phyloP scores from a whole-genome alignment of 2,329 filamentous ascomycete species.

The Apiospora hydei region DNA sequence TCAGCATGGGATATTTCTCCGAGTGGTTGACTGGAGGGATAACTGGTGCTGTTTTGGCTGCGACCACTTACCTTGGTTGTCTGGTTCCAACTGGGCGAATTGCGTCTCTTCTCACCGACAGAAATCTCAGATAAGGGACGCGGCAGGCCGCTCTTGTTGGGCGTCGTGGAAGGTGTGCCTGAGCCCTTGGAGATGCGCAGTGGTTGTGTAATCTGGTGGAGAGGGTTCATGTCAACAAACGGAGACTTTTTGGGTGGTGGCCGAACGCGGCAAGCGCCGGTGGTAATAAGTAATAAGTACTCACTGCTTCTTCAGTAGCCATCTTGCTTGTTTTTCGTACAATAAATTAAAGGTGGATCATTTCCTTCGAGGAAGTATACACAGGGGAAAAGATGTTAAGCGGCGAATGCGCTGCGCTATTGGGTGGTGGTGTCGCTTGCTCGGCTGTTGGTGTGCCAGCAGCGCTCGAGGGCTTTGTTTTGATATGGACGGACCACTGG shows the following conservation, averaged over 20 bases:
- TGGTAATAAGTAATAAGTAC: not conserved
- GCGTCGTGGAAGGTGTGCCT: constrained; percentile 58
- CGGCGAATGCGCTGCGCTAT: constrained; percentile 21
- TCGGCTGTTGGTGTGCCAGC: constrained; percentile 21
- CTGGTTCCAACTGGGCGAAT: constrained; percentile 91
- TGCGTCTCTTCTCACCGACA: constrained; percentile 83
- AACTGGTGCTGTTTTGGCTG: constrained; percentile 25
- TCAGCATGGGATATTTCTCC: constrained; percentile 38
- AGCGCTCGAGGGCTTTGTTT: constrained; percentile 16
- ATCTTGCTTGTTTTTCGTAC: constrained; percentile 19
- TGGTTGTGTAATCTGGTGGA: constrained; percentile 59
- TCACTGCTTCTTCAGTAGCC: constrained; percentile 27
- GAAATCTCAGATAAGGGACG: constrained; percentile 90
- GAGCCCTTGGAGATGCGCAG: constrained; percentile 77
- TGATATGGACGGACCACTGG: constrained; percentile 8
- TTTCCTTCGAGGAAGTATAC: constrained; percentile 21
- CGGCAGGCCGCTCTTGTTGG: constrained; percentile 67
- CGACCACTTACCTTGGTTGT: constrained; percentile 67
- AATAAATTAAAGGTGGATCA: constrained; percentile 24
- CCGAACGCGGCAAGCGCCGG: constrained; percentile 4
- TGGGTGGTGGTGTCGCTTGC: constrained; percentile 14
- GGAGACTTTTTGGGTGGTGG: constrained; percentile 2
- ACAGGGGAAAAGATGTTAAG: constrained; percentile 16
- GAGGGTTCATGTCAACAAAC: constrained; percentile 23
- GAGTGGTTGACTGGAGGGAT: constrained; percentile 32